Percentiles rank a stretch among this genome's conserved stretches.
Evolutionary conservation across 208 protist genomes (phyloP).

Genomic region (Tritrichomonas foetus): DNA sequence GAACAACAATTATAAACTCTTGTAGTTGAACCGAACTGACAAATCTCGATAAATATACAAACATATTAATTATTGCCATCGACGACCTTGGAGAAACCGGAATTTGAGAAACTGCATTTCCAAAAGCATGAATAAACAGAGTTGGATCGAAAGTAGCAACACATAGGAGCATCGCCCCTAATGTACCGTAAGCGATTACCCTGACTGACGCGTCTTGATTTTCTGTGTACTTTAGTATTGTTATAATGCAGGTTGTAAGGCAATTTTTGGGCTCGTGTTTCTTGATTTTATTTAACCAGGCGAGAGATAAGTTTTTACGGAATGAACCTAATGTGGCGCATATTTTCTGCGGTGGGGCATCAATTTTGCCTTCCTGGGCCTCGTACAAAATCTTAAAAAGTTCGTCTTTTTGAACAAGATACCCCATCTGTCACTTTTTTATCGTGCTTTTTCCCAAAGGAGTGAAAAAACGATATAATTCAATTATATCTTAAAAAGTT

Average conservation of each 20-base stretch:
- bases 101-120: not conserved
- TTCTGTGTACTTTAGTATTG: not conserved
- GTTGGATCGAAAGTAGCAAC: not conserved
- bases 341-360: not conserved
- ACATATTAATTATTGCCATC: conserved; percentile 28
- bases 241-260: not conserved
- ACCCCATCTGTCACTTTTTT: no score
- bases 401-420: not conserved
- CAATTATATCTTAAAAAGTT: not conserved
- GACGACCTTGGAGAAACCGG: not conserved
- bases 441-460: no score
- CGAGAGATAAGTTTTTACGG: not conserved
- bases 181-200: not conserved
- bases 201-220: not conserved
- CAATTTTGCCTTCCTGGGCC: not conserved
- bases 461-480: not conserved
- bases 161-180: not conserved
- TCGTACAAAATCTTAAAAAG: not conserved
- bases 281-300: not conserved
- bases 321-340: not conserved
- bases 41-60: conserved; percentile 32
- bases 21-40: not conserved
- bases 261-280: not conserved
- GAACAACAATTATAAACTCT: not conserved
- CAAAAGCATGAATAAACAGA: conserved; percentile 7